Base-by-base conservation (phyloP, 257 asterid species). In the Mentha longifolia region DNA sequence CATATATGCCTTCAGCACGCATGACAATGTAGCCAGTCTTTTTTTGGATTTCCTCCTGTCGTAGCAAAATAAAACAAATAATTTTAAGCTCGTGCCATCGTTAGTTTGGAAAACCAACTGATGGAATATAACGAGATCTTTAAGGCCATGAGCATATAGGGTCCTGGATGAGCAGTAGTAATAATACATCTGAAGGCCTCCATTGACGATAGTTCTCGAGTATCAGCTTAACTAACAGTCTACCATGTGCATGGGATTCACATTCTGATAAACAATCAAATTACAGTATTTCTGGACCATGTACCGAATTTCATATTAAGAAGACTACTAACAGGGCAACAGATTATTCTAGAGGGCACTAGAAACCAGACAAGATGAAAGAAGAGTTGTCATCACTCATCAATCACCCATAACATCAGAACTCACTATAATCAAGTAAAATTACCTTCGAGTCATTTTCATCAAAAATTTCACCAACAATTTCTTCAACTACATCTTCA, bases 401-500 rank as follows among this genome's bases (percentile, higher is more conserved):
- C 45, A 70, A 35, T 17, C 28, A 66, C 39, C 56, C 8, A 15
- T 49, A 30, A 35, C 41, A 61, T 41, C 42, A 57, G 65, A 75
- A 65, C 33, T 17, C 41, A 17, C 4, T 28, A 35, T 67, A 56
- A 55, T 39, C 45, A 37, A 72, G 55, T 14, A 59, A 71, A 35
- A 92, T 82, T 87, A 92, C 99, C 81, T 88, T 92, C 11, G 99
- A 95, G 79, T 95, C 99, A 65, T 95, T 92, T 87, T 95, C 99
- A 15, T 95, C 99, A 76, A 92, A 92, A 72, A 95, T 92, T 82
- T 95, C 99, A 78, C 99, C 99, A 80, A 95, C 99, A 74, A 95
- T 95, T 83, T 95, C 99, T 81, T 92, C 99, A 73, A 95, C 98
- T 83, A 95, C 98, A 20, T 95, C 98, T 81, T 95, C 99, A 77